Conservation (phyloP, 768 basidiomycete species). For the Lactarius evosmus region DNA sequence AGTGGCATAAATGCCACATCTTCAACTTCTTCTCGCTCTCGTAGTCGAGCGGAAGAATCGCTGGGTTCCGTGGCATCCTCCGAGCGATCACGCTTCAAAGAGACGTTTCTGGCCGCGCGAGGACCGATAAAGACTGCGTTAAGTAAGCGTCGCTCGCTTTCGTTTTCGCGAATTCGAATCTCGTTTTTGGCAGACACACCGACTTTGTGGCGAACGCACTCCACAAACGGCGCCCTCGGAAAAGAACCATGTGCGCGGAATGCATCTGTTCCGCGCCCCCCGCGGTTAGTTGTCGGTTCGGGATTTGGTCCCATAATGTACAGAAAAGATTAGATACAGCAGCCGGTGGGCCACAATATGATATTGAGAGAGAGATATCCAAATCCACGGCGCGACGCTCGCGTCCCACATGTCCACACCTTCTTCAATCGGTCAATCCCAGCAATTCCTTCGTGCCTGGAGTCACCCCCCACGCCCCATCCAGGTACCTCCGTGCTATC, state of each 20-base stretch:
- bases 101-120: not conserved
- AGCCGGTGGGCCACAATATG: not conserved
- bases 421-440: slow-evolving; percentile 2
- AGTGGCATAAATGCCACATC: not conserved
- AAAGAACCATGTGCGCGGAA: not conserved
- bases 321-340: not conserved
- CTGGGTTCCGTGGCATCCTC: slow-evolving; percentile 3
- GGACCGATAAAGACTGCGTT: not conserved
- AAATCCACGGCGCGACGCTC: not conserved
- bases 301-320: not conserved
- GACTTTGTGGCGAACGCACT: not conserved
- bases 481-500: slow-evolving; percentile 9
- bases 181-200: not conserved
- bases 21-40: too few relatives aligned
- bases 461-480: not conserved
- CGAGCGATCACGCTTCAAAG: slow-evolving; percentile 7
- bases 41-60: not conserved
- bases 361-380: too few relatives aligned
- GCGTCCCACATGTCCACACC: not conserved
- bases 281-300: not conserved
- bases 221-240: not conserved
- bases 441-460: not conserved
- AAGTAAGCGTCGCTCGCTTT: not conserved
- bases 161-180: not conserved
- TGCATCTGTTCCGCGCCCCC: not conserved